Evolutionary conservation across 176 grass and related monocot genomes (phyloP).

Genomic region (Bromus sterilis): DNA sequence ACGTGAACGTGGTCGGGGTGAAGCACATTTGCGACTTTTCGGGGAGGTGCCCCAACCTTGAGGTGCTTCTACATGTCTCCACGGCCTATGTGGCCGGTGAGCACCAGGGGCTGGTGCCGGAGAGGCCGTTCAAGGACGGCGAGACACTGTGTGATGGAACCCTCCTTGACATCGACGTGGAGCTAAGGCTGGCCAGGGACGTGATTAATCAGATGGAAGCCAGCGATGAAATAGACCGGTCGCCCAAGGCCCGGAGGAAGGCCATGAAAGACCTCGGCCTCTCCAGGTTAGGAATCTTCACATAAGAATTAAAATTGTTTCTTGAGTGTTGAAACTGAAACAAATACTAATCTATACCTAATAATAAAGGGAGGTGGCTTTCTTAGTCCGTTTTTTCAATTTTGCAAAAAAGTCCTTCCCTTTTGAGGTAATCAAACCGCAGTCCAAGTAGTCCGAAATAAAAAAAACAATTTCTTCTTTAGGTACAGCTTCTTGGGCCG

Average conservation of each 20-base stretch:
- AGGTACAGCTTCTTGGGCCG: too few species aligned
- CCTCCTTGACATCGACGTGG: constrained; percentile 46
- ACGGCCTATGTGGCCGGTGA: constrained; percentile 42
- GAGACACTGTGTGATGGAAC: constrained; percentile 33
- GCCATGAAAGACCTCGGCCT: constrained; percentile 73
- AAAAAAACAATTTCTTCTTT: too few species aligned
- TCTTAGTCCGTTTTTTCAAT: too few species aligned
- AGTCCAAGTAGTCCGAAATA: too few species aligned
- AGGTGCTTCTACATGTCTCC: constrained; percentile 70
- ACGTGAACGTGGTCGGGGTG: constrained; percentile 39
- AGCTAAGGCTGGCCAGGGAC: constrained; percentile 37
- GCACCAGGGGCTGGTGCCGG: constrained; percentile 39
- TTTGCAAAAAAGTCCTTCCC: too few species aligned
- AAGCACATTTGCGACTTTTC: constrained; percentile 49
- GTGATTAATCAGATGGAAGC: constrained; percentile 21
- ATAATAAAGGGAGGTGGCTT: too few species aligned
- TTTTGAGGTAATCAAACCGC: too few species aligned
- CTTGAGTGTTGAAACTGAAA: too few species aligned
- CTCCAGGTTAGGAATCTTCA: constrained; percentile 18
- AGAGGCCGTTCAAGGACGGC: constrained; percentile 40
- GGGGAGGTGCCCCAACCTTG: constrained; percentile 42
- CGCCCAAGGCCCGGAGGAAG: constrained; percentile 25
- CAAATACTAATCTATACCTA: too few species aligned
- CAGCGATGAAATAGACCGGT: not conserved
- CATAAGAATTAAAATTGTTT: too few species aligned